Evolutionary conservation across 371 early-diverging fungal genomes (phyloP), one percentile per base, ranked within the genome.

Genomic region (Syncephalastrum contaminatum): DNA sequence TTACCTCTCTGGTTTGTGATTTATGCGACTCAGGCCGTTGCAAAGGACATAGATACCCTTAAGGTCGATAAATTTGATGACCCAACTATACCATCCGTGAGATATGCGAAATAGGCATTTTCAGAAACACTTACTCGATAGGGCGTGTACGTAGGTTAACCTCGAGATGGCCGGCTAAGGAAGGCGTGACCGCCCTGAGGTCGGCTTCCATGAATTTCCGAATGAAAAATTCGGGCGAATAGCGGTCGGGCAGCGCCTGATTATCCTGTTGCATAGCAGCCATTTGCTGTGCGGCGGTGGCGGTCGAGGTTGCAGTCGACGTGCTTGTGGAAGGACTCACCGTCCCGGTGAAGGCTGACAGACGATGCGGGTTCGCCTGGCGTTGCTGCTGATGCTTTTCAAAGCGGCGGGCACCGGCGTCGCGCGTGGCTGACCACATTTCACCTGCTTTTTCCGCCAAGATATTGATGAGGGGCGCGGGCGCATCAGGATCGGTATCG

Each of bases 21-120:
- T 86, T 16, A 89, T 54, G 20, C 68, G 75, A 13, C 74, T 76
- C 27, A 88, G 66, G 18, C 77, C 77, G 47, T 81, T 78, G 0
- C 81, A 74, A 22, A 89, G 64, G 19, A 83, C 81, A 49, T 85
- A 81, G 14, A 86, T 64, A 0, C 90, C 90, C 59, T 85, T 83
- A 13, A 83, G 70, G 50, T 87, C 78, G 30, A 90, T 81, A 67
- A 89, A 90, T 15, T 70, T 66, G 30, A 48, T 42, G 0, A 78
- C 67, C 78, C 78, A 78, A 25, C 78, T 77, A 59, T 18, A 21
- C 10, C 5, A 5, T 0, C n/a, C 4, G 16, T 22, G 49, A 46
- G 25, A 48, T 40, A 47, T 44, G 15, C 4, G 45, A 40, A 25
- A 20, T 45, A 22, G 7, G 15, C 19, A 20, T 20, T 8, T 25